phyloP scores from a whole-genome alignment of 768 basidiomycete species.

The Pleurotus tuoliensis region DNA sequence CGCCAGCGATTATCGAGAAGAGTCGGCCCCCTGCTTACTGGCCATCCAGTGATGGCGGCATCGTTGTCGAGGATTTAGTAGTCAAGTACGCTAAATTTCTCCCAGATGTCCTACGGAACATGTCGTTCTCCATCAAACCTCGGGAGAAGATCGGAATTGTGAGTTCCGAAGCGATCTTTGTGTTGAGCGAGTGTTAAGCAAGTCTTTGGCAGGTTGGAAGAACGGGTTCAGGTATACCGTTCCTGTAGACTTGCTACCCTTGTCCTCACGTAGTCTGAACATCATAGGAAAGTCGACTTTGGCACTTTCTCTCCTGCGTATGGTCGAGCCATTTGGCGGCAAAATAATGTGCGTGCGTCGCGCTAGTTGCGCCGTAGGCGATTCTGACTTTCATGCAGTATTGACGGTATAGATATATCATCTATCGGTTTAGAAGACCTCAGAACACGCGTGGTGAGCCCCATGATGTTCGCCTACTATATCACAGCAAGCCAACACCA shows the following conservation, averaged over 20 bases:
- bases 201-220: constrained; percentile 47
- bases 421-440: constrained; percentile 68
- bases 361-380: background rate
- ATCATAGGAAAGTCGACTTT: constrained; percentile 51
- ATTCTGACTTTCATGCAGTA: constrained; percentile 25
- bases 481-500: background rate
- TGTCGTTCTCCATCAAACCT: constrained; percentile 58
- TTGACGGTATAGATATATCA: constrained; percentile 69
- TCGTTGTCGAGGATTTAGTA: constrained; percentile 55
- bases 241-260: too few relatives aligned
- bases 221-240: constrained; percentile 54
- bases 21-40: constrained; percentile 67
- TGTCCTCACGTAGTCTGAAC: background rate
- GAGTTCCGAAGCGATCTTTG: constrained; percentile 17
- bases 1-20: constrained; percentile 52
- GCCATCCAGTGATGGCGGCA: constrained; percentile 57
- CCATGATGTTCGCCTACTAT: background rate
- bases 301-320: constrained; percentile 55
- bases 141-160: constrained; percentile 70
- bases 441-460: constrained; percentile 52
- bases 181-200: too few relatives aligned
- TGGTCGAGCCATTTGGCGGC: constrained; percentile 57
- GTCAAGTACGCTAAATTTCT: constrained; percentile 63
- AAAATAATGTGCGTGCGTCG: constrained; percentile 46
- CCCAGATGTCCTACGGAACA: constrained; percentile 50